Base-by-base conservation (phyloP, 805 yeast genomes). In the Pichia sporocuriosa region DNA sequence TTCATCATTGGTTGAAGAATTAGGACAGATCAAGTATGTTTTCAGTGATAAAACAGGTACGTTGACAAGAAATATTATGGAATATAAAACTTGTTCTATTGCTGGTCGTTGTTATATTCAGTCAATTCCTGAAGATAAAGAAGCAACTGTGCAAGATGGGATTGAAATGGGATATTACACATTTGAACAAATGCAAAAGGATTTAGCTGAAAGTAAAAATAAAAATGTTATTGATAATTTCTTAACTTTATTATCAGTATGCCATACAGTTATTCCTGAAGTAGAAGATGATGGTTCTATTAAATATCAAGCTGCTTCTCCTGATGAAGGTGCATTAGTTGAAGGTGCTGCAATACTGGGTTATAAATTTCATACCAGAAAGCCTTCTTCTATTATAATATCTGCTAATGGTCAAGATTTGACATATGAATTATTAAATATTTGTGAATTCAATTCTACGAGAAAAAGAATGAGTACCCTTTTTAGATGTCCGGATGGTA, bases 1-100 rank as follows among this genome's bases (percentile, higher is more conserved):
- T 0, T 90, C 97, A 2, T 84, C 96, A 12, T 71, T 93, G 52
- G 98, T 93, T 6, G 99, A 93, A 62, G 98, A 93, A 54, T 69
- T 93, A 49, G 99, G 99, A 22, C 99, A 93, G 61, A 89, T 93
- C 55, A 94, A 90, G 58, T 89, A 88, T 57, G 84, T 93, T 19
- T 93, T 93, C 65, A 85, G 96, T 61, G 99, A 93, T 62, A 93
- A 93, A 59, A 93, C 99, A 0, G 99, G 99, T 24, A 93, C 99
- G 0, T 69, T 93, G 45, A 93, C 99, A 0, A 68, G 97, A 62
- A 93, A 93, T 57, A 82, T 93, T 42, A 93, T 93, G 99, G 97
- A 88, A 62, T 93, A 86, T 65, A 88, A 85, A 59, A 79, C 93
- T 8, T 88, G 96, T 54, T 77, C 96, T 0, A 87, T 93, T 57